Percentiles rank a stretch among this genome's conserved stretches.
Evolutionary conservation across 306 rosid species (phyloP).

Genomic region (Citrullus colocynthis): DNA sequence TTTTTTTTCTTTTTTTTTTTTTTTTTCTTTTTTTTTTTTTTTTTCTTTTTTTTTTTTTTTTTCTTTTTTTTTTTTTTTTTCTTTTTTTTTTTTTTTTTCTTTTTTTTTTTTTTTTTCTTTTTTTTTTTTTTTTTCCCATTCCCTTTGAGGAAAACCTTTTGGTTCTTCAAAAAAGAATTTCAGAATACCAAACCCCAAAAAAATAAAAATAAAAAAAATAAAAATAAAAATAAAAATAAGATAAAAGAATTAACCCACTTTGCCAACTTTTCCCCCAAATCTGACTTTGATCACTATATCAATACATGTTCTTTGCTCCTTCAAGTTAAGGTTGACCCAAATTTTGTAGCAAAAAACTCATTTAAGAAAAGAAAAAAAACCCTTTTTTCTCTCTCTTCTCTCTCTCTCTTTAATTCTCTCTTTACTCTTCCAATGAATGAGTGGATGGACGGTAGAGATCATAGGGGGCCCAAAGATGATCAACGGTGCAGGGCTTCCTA

Average conservation of each 20-base stretch:
- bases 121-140: neutral
- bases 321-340: neutral
- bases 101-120: neutral
- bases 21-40: neutral
- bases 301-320: neutral
- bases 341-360: neutral
- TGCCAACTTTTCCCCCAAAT: neutral
- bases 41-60: neutral
- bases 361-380: neutral
- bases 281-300: neutral
- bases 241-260: neutral
- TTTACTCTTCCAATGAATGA: conserved; percentile 56
- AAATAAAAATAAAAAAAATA: neutral
- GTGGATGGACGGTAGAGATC: conserved; percentile 55
- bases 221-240: neutral
- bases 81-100: neutral
- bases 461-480: conserved; percentile 80
- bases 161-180: neutral
- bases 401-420: neutral
- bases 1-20: neutral
- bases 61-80: neutral
- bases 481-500: conserved; percentile 62
- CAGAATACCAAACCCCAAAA: neutral
- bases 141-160: neutral
- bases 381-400: neutral